Percentiles rank a stretch among this genome's conserved stretches.
Conservation (phyloP, 2,329 filamentous ascomycete genomes). For the Trichoderma atrobrunneum region DNA sequence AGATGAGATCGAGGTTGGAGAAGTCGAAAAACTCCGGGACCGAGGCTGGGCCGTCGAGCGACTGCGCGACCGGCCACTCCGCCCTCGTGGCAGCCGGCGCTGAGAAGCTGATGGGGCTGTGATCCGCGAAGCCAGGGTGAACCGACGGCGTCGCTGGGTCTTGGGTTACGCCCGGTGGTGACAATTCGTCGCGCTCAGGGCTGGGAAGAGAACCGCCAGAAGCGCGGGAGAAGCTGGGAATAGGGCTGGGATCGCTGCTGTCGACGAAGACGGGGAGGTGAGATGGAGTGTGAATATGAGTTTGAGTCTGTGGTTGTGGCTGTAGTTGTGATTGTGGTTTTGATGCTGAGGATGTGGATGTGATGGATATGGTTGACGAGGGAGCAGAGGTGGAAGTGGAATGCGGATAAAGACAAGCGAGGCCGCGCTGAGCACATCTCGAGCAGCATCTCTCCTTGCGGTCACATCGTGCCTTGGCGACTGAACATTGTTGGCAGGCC, state of each 20-base stretch:
- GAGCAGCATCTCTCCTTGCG: constrained; percentile 8
- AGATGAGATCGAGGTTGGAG: constrained; percentile 36
- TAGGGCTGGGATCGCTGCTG: not conserved
- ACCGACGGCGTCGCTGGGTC: not conserved
- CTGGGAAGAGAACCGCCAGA: not conserved
- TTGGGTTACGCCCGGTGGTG: not conserved
- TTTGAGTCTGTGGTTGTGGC: not conserved
- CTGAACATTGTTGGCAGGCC: constrained; percentile 7
- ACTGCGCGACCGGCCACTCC: not conserved
- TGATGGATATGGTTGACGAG: not conserved
- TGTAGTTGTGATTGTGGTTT: not conserved
- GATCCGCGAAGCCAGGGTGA: not conserved
- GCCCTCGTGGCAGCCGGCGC: not conserved
- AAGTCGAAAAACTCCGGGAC: constrained; percentile 32
- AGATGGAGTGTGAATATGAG: not conserved
- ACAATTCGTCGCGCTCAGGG: constrained; percentile 7
- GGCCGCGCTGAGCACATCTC: not conserved
- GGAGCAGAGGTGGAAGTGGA: not conserved
- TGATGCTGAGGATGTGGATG: not conserved
- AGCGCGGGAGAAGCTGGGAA: not conserved
- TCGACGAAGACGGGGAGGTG: not conserved
- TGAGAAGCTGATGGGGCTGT: not conserved
- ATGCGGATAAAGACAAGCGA: constrained; percentile 1
- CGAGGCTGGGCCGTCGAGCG: not conserved
- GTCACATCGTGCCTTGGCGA: constrained; percentile 9